Evolutionary conservation across 768 basidiomycete species (phyloP), one percentile per base, ranked within the genome.

Genomic region (Ramaria rubella): DNA sequence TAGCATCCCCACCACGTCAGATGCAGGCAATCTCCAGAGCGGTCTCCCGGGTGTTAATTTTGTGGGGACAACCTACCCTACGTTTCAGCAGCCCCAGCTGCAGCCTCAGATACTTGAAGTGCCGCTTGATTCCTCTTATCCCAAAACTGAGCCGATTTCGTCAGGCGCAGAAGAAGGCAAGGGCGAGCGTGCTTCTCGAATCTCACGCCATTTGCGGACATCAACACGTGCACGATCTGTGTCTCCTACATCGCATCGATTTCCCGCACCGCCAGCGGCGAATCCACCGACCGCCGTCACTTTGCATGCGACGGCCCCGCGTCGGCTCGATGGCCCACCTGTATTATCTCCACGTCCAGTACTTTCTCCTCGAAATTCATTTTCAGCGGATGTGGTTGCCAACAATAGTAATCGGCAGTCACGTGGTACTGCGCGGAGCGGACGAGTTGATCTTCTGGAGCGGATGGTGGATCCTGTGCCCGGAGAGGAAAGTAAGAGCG

Each of bases 391-490:
- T 52, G 72, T 73, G 1, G 65, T 75, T 54, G 42, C 31, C 24
- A 12, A 31, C 15, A 42, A 51, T 36, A 27, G 44, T 44, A 40
- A 44, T 26, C 58, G 55, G 29, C 42, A 59, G 38, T 50, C 51
- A n/a, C 23, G 55, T 7, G 60, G 52, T 24, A 57, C 57, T 34
- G 42, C 72, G 29, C 81, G 76, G 71, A 80, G 79, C 62, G 77
- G 81, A 57, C 69, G 81, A n/a, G 86, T 91, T 6, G 80, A 81
- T 58, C 73, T 77, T 59, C 73, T 91, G 52, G 90, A 91, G 70
- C 76, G 78, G 67, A 82, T 92, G 75, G 88, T 85, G 0, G 55
- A 56, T 56, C 27, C 36, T 24, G 44, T n/a, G 14, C 55, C 55
- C 11, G 55, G 45, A 15, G 55, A 5, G 3, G 55, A 56, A 38